Evolutionary conservation across 1,284 basidiomycete genomes (phyloP).

Genomic region (Puccinia coronata): DNA sequence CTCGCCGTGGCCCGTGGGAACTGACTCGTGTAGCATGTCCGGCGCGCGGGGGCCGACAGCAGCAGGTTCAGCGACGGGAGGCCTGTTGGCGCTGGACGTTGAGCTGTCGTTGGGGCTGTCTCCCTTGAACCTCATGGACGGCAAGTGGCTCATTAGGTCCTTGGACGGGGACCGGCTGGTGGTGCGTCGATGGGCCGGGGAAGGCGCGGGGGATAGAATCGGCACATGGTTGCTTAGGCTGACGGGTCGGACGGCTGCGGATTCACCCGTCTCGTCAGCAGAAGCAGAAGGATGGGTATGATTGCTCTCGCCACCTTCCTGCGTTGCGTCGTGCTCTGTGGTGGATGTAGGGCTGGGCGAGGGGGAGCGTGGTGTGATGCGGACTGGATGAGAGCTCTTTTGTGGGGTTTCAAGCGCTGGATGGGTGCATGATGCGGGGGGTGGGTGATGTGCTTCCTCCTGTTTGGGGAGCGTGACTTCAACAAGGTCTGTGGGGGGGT

Average conservation of each 20-base stretch:
- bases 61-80: too few species aligned
- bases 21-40: too few species aligned
- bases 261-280: background rate
- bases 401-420: too few species aligned
- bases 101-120: background rate
- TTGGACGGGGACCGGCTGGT: background rate
- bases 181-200: constrained; percentile 9
- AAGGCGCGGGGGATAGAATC: constrained; percentile 23
- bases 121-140: background rate
- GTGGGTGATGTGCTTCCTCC: background rate
- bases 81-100: background rate
- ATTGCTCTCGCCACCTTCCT: background rate
- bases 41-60: too few species aligned
- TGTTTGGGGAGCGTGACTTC: background rate
- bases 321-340: background rate
- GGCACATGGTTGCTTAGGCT: background rate
- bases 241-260: background rate
- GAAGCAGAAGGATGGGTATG: background rate
- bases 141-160: background rate
- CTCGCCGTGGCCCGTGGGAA: background rate
- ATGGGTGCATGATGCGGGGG: too few species aligned
- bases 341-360: constrained; percentile 25
- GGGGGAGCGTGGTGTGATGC: background rate
- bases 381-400: background rate
- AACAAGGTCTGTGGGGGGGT: background rate